phyloP scores from a whole-genome alignment of 305 asterid species.

The Euphrasia arctica region DNA sequence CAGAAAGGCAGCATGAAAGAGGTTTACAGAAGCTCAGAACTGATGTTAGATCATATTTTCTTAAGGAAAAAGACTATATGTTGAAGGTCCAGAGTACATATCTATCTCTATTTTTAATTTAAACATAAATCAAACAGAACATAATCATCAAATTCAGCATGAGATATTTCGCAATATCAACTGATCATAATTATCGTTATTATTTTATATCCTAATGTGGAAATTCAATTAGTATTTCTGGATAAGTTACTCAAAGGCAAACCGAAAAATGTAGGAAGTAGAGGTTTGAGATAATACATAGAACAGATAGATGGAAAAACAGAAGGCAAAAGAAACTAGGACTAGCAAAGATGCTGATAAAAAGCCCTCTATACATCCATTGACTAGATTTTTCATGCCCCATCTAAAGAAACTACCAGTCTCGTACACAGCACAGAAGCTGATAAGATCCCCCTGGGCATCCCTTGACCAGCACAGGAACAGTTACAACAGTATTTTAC shows the following conservation, averaged over 20 bases:
- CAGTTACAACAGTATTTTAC: background rate
- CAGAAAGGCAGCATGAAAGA: background rate
- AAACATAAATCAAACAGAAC: constrained; percentile 1
- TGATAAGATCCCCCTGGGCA: no score
- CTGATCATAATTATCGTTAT: background rate
- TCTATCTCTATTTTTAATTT: background rate
- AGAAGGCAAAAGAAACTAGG: background rate
- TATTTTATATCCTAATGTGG: background rate
- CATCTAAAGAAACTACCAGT: background rate
- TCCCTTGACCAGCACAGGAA: background rate
- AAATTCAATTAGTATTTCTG: background rate
- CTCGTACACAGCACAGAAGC: background rate
- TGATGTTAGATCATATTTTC: background rate
- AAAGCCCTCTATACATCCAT: background rate
- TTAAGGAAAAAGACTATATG: background rate
- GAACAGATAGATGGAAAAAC: background rate
- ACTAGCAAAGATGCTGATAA: background rate
- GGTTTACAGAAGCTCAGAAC: background rate
- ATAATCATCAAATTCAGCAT: constrained; percentile 2
- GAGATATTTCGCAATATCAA: background rate
- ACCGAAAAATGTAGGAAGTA: background rate
- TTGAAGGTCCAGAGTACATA: constrained; percentile 11
- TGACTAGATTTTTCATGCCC: background rate
- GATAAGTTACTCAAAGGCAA: background rate
- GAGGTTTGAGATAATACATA: background rate